Evolutionary conservation across 768 basidiomycete species (phyloP).

Genomic region (Dioszegia hungarica): DNA sequence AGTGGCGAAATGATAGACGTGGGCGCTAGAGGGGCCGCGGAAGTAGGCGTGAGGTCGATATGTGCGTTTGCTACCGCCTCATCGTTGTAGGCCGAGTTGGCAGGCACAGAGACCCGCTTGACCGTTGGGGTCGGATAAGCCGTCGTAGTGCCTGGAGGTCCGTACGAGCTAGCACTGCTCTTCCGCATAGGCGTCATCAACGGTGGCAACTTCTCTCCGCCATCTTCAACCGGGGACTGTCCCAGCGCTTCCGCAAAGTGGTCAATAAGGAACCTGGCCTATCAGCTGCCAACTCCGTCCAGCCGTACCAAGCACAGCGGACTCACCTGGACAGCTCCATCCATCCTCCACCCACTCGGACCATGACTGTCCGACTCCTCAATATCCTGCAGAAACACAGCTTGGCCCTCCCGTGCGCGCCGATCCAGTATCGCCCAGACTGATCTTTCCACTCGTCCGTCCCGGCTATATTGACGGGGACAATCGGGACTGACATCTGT

Average conservation of each 20-base stretch:
- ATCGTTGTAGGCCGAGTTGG: neutral
- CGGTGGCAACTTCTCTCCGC: too few relatives aligned
- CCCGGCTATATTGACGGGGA: conserved; percentile 29
- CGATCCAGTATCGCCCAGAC: conserved; percentile 95
- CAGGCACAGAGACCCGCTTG: too few relatives aligned
- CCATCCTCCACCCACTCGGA: conserved; percentile 94
- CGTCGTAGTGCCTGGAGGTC: too few relatives aligned
- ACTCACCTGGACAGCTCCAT: conserved; percentile 79
- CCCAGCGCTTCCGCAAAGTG: conserved; percentile 33
- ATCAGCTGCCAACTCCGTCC: neutral
- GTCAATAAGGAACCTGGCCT: conserved; percentile 32
- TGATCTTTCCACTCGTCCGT: conserved; percentile 80
- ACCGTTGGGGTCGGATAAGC: too few relatives aligned
- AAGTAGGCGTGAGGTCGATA: neutral
- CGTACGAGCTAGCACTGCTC: neutral
- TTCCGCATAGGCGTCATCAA: neutral
- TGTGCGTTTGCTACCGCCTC: too few relatives aligned
- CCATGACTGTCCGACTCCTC: conserved; percentile 90
- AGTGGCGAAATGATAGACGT: too few relatives aligned
- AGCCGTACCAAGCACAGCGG: neutral
- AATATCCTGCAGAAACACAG: conserved; percentile 88
- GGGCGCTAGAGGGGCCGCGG: neutral
- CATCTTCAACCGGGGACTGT: neutral
- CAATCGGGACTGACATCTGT: conserved; percentile 42
- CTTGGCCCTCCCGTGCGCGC: conserved; percentile 73